Evolutionary conservation across 257 asterid species (phyloP), one percentile per base, ranked within the genome.

Genomic region (Rubia yunnanensis): DNA sequence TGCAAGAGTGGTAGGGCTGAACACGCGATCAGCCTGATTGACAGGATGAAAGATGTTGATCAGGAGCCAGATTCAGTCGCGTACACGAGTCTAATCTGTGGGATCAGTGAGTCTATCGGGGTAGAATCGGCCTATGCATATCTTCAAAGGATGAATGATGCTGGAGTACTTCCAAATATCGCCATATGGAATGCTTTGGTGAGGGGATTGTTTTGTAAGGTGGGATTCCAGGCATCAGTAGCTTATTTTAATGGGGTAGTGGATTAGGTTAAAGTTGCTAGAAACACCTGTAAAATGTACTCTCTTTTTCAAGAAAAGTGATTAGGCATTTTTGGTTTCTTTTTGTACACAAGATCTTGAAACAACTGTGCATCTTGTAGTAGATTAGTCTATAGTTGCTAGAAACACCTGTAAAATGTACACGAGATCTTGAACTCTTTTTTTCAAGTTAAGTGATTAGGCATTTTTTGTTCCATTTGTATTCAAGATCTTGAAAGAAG

Each of bases 111-210:
- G 72, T 30, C 73, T 61, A 53, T 57, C 53, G 88, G 70, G 60
- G 55, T 84, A 27, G 96, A 84, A 63, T 76, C 69, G 48, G 89
- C 88, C 28, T 66, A 11, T 63, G 17, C 39, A 20, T 80, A 81
- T 79, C 74, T 92, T 68, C 61, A 56, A n/a, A 76, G 74, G 76
- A 89, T 92, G 96, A 70, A 84, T 24, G 70, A 72, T 66, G 91
- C 84, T 32, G 94, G 96, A 15, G 75, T 92, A 55, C 44, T 54
- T 35, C 98, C 98, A 14, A 72, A 74, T 67, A 14, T 65, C 67
- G 85, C 94, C 7, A 28, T 80, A 30, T 89, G 98, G 98, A 84
- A 70, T 75, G 76, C 76, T 73, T 70, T 92, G 50, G 91, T 92
- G 38, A 82, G 97, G 49, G 65, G 66, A 67, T 80, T 87, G 75